A percentile compares a stretch with the other conserved stretches of the same genome.
Evolutionary conservation across 1,139 yeast species (phyloP).

Genomic region (Yamadazyma membranifaciens): DNA sequence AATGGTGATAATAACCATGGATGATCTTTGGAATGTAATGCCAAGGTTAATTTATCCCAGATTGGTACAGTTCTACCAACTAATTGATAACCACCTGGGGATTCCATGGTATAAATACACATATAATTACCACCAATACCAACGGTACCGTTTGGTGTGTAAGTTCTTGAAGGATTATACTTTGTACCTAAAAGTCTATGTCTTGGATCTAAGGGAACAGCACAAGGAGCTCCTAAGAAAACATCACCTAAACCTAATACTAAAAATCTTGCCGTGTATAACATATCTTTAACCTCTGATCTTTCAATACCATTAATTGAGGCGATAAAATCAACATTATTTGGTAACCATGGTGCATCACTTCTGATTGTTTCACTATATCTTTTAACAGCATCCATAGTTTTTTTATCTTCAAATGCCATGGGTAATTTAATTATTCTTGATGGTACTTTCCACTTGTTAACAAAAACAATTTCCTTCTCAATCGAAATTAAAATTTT

Average conservation of each 20-base stretch:
- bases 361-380: conserved; percentile 92
- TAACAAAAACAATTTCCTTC: conserved; percentile 65
- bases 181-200: conserved; percentile 90
- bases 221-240: conserved; percentile 96
- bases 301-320: conserved; percentile 79
- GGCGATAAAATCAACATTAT: conserved; percentile 93
- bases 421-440: conserved; percentile 83
- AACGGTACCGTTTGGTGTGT: conserved; percentile 94
- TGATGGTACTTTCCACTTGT: conserved; percentile 84
- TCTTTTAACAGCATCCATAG: conserved; percentile 84
- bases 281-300: conserved; percentile 73
- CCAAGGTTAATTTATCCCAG: conserved; percentile 90
- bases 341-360: conserved; percentile 96
- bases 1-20: conserved; percentile 93
- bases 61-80: conserved; percentile 96
- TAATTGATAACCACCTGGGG: conserved; percentile 97
- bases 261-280: conserved; percentile 84
- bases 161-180: conserved; percentile 94
- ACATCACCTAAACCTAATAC: conserved; percentile 97
- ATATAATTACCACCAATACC: conserved; percentile 98
- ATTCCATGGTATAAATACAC: conserved; percentile 98
- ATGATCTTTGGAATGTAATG: conserved; percentile 54
- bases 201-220: conserved; percentile 95
- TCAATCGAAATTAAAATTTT: conserved; percentile 71
- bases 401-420: conserved; percentile 92